Evolutionary conservation across 768 basidiomycete genomes (phyloP).

Genomic region (Podaxis pistillaris): DNA sequence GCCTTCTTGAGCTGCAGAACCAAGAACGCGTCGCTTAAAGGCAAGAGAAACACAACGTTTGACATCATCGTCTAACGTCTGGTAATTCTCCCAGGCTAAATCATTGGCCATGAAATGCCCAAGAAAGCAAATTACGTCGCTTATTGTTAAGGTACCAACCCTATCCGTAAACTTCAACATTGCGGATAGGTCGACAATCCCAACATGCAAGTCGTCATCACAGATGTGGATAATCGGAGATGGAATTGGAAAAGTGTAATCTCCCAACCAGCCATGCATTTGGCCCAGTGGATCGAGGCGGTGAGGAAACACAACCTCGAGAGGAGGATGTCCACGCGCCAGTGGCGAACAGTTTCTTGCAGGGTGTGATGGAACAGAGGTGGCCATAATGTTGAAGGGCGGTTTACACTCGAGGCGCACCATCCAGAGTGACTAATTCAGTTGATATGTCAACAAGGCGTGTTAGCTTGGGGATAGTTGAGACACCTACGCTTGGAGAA

Average conservation of each 20-base stretch:
- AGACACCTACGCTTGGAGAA: not conserved
- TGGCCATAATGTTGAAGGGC: not conserved
- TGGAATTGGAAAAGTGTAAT: not conserved
- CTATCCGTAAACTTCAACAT: not conserved
- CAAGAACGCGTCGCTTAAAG: not conserved
- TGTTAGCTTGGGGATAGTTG: not conserved
- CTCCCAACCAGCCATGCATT: not conserved
- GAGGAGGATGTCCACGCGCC: not conserved
- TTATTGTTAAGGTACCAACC: not conserved
- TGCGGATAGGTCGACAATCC: not conserved
- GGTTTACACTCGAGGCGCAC: not conserved
- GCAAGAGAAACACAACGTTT: not conserved
- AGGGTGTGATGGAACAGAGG: not conserved
- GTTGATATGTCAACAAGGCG: not conserved
- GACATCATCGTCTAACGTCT: not conserved
- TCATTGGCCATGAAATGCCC: not conserved
- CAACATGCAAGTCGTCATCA: not conserved
- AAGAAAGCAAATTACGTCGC: not conserved
- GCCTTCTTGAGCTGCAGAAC: not conserved
- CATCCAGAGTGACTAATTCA: not conserved
- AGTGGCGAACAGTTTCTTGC: not conserved
- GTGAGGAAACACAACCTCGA: not conserved
- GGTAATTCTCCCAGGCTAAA: not conserved
- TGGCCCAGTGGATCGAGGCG: not conserved
- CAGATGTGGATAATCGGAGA: not conserved